A percentile compares a stretch with the other conserved stretches of the same genome.
phyloP scores from a whole-genome alignment of 345 rosid species.

The Brassica cretica region DNA sequence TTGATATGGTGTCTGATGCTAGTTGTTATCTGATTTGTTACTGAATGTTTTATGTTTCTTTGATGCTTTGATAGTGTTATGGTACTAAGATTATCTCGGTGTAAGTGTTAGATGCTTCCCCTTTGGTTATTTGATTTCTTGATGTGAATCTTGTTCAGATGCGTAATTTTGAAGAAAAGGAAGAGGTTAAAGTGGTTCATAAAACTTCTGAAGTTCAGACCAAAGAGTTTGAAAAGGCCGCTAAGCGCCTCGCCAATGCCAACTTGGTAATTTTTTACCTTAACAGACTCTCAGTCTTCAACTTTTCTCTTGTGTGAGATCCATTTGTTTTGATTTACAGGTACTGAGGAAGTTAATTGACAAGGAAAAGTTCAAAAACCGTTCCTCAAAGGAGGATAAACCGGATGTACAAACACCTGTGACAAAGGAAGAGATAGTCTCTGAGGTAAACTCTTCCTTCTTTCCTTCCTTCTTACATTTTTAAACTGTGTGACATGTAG shows the following conservation, averaged over 20 bases:
- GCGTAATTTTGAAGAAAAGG: conserved; percentile 68
- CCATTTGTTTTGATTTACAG: conserved; percentile 33
- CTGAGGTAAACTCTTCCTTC: conserved; percentile 55
- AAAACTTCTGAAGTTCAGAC: conserved; percentile 50
- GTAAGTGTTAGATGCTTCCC: neutral
- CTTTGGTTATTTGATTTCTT: conserved; percentile 7
- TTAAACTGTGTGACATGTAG: neutral
- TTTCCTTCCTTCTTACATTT: neutral
- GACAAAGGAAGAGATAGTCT: conserved; percentile 66
- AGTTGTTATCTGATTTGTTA: no score
- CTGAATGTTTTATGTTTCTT: neutral
- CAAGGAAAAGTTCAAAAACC: conserved; percentile 60
- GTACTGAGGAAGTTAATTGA: conserved; percentile 62
- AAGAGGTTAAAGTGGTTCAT: conserved; percentile 66
- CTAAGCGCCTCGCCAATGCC: conserved; percentile 64
- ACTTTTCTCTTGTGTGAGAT: neutral
- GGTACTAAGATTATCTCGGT: neutral
- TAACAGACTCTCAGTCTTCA: neutral
- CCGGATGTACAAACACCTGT: conserved; percentile 67
- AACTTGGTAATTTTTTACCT: conserved; percentile 49
- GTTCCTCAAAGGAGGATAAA: conserved; percentile 72
- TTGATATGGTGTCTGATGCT: no score
- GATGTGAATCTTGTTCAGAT: conserved; percentile 46
- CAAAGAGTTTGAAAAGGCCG: conserved; percentile 77
- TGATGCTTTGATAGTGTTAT: neutral